A percentile compares a stretch with the other conserved stretches of the same genome.
Conservation (phyloP, 176 grass and related monocot genomes). For the Eragrostis curvula region DNA sequence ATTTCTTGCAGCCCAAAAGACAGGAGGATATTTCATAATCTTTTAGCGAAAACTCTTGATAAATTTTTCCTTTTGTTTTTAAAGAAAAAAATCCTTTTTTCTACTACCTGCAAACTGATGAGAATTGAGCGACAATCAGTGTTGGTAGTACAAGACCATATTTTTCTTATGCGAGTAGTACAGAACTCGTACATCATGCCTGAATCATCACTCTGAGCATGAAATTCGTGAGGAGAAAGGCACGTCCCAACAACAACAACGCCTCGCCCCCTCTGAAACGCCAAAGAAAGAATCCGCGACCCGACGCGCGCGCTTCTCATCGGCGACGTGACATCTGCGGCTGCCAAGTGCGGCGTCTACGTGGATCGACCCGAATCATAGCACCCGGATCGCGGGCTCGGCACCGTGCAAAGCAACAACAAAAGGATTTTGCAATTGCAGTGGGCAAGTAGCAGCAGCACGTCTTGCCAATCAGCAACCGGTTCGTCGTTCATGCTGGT, state of each 20-base stretch:
- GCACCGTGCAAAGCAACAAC: background rate
- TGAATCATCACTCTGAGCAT: background rate
- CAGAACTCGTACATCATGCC: background rate
- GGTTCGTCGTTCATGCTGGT: background rate
- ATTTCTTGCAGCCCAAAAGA: background rate
- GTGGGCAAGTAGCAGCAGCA: background rate
- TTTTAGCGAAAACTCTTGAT: background rate
- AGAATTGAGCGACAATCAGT: background rate
- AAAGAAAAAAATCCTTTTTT: too few species aligned
- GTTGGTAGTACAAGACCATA: background rate
- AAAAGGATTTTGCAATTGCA: too few species aligned
- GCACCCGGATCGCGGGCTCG: background rate
- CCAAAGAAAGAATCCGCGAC: background rate
- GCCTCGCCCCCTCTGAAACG: background rate
- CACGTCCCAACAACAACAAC: background rate
- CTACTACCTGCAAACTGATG: too few species aligned
- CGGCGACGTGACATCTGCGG: constrained; percentile 1
- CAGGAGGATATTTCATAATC: background rate
- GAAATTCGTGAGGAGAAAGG: background rate
- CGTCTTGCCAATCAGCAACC: background rate
- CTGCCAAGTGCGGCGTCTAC: background rate
- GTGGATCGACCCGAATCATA: background rate
- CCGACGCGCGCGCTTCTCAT: background rate
- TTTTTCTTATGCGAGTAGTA: too few species aligned
- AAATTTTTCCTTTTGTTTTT: too few species aligned